phyloP scores from a whole-genome alignment of 2,329 filamentous ascomycete species.

The Curvularia spicifera region DNA sequence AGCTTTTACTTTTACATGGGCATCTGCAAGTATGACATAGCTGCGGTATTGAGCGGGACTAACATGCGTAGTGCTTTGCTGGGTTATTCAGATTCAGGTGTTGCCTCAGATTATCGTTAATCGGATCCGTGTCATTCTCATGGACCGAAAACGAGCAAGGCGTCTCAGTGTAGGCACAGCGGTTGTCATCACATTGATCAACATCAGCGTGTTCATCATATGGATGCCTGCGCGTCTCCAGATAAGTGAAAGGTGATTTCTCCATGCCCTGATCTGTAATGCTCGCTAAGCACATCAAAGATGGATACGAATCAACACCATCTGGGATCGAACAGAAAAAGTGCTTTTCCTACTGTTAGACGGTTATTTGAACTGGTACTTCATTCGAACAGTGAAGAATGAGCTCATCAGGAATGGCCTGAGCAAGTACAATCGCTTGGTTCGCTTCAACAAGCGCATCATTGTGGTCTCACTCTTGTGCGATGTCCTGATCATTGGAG shows the following conservation, averaged over 20 bases:
- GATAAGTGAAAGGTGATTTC: conserved; percentile 23
- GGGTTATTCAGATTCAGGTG: conserved; percentile 39
- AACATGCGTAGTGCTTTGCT: conserved; percentile 25
- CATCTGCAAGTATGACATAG: conserved; percentile 25
- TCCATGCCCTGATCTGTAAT: background rate
- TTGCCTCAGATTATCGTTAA: conserved; percentile 43
- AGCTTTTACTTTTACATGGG: conserved; percentile 45
- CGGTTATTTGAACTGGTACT: conserved; percentile 34
- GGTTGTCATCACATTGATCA: conserved; percentile 30
- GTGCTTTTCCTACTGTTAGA: conserved; percentile 35
- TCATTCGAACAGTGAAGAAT: conserved; percentile 32
- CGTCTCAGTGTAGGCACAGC: conserved; percentile 25
- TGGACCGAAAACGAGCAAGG: conserved; percentile 23
- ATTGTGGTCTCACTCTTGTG: conserved; percentile 35
- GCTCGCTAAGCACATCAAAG: background rate
- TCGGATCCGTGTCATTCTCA: conserved; percentile 35
- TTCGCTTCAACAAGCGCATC: conserved; percentile 37
- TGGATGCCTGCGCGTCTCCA: conserved; percentile 41
- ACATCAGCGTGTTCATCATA: conserved; percentile 40
- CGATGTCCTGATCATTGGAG: conserved; percentile 49
- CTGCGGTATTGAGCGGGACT: conserved; percentile 1
- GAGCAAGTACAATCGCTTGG: conserved; percentile 35
- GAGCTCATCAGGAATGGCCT: conserved; percentile 38
- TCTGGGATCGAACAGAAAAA: conserved; percentile 40
- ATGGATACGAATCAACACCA: conserved; percentile 33